phyloP scores from a whole-genome alignment of 345 rosid genomes.

The Populus davidiana region DNA sequence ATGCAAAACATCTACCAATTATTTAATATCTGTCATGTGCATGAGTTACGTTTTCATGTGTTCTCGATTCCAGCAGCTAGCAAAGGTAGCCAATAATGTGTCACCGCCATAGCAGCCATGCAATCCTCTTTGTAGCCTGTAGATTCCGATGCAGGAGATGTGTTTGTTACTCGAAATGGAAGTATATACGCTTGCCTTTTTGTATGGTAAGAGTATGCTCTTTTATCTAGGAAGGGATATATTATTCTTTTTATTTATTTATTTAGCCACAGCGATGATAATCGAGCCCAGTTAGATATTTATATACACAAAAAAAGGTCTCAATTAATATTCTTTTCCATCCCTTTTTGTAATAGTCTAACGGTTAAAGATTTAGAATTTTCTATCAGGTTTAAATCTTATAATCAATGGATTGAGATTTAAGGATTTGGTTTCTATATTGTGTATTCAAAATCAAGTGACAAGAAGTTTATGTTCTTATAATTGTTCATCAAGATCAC shows the following conservation, averaged over 20 bases:
- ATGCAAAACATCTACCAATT: too few species aligned
- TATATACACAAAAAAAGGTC: neutral
- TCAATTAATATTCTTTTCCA: too few species aligned
- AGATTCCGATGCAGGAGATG: conserved; percentile 8
- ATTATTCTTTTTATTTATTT: neutral
- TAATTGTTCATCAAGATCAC: too few species aligned
- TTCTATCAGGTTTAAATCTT: too few species aligned
- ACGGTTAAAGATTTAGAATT: too few species aligned
- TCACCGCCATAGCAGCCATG: neutral
- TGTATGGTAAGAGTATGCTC: too few species aligned
- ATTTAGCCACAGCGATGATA: neutral
- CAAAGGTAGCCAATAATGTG: neutral
- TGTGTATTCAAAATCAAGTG: too few species aligned
- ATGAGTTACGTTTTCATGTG: neutral
- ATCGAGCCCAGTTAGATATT: neutral
- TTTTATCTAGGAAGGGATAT: neutral
- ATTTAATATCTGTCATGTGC: too few species aligned
- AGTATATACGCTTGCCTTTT: neutral
- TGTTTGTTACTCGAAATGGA: conserved; percentile 15
- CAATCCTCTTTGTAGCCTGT: neutral
- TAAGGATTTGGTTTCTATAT: too few species aligned
- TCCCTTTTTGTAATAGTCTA: too few species aligned
- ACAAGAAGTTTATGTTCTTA: too few species aligned
- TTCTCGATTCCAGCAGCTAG: neutral
- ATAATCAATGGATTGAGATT: too few species aligned